A percentile compares a stretch with the other conserved stretches of the same genome.
Evolutionary conservation across 768 basidiomycete species (phyloP).

Genomic region (Hygrocybe punicea): DNA sequence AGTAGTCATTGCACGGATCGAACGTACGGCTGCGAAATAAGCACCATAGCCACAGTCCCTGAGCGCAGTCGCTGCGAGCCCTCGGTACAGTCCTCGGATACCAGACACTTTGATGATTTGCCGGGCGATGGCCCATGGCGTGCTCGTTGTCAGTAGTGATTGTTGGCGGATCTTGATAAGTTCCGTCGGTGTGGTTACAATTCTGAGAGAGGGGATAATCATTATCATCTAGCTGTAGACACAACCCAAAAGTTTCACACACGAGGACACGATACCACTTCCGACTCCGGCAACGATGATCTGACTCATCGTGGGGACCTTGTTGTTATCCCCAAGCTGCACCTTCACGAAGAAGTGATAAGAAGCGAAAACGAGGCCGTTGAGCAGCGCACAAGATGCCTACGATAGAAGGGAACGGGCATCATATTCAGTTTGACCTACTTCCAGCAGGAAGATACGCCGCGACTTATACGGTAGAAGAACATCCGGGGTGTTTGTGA

Average conservation of each 20-base stretch:
- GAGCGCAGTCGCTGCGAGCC: slow-evolving; percentile 66
- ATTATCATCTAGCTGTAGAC: no score
- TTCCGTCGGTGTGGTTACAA: slow-evolving; percentile 73
- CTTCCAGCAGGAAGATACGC: not conserved
- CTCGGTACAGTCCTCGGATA: slow-evolving; percentile 70
- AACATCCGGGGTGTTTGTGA: not conserved
- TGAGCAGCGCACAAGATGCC: slow-evolving; percentile 72
- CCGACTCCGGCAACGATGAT: slow-evolving; percentile 76
- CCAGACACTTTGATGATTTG: slow-evolving; percentile 57
- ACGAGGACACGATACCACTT: slow-evolving; percentile 79
- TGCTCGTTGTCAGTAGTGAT: slow-evolving; percentile 46
- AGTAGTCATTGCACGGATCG: not conserved
- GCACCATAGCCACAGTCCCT: slow-evolving; percentile 82
- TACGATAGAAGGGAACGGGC: slow-evolving; percentile 23
- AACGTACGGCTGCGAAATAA: slow-evolving; percentile 73
- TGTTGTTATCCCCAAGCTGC: slow-evolving; percentile 48
- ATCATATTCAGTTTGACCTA: not conserved
- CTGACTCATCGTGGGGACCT: slow-evolving; percentile 63
- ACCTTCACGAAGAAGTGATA: slow-evolving; percentile 76
- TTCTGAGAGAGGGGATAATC: no score
- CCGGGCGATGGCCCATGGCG: slow-evolving; percentile 51
- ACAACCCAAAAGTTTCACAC: slow-evolving; percentile 29
- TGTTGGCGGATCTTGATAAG: slow-evolving; percentile 87
- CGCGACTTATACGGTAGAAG: not conserved
- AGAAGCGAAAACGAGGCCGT: slow-evolving; percentile 81